phyloP scores from a whole-genome alignment of 2,329 filamentous ascomycete genomes.

The Microdochium trichocladiopsis region DNA sequence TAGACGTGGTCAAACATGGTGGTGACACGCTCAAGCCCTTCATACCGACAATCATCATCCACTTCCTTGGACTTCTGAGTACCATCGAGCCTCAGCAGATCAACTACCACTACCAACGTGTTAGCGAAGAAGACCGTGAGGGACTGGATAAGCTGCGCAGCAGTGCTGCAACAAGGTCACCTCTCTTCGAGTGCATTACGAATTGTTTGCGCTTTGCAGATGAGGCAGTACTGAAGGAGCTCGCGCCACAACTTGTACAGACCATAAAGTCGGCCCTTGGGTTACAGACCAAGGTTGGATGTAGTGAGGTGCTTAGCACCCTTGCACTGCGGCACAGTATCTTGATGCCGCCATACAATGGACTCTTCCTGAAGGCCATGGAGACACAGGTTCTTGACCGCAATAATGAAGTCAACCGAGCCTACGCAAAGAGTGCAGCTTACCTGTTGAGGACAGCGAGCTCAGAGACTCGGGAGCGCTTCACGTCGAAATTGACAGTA shows the following conservation, averaged over 20 bases:
- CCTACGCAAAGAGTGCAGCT: slow-evolving; percentile 79
- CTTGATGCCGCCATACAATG: slow-evolving; percentile 68
- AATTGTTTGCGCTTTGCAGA: slow-evolving; percentile 81
- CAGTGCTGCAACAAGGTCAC: slow-evolving; percentile 74
- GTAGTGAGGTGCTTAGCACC: slow-evolving; percentile 75
- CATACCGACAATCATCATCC: slow-evolving; percentile 73
- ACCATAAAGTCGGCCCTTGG: slow-evolving; percentile 83
- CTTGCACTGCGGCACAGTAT: slow-evolving; percentile 74
- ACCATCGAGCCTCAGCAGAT: slow-evolving; percentile 83
- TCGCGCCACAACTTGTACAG: slow-evolving; percentile 66
- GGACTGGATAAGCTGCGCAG: slow-evolving; percentile 85
- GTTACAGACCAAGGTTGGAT: slow-evolving; percentile 90
- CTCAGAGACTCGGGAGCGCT: slow-evolving; percentile 39
- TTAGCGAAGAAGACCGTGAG: slow-evolving; percentile 78
- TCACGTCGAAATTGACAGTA: slow-evolving; percentile 48
- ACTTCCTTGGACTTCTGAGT: slow-evolving; percentile 74
- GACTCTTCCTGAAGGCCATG: slow-evolving; percentile 68
- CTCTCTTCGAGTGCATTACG: slow-evolving; percentile 88
- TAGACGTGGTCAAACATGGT: slow-evolving; percentile 86
- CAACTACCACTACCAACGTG: slow-evolving; percentile 89
- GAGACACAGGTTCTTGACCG: slow-evolving; percentile 80
- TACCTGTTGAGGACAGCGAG: slow-evolving; percentile 65
- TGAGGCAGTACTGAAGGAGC: slow-evolving; percentile 64
- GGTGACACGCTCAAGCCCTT: slow-evolving; percentile 73
- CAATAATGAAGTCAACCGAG: slow-evolving; percentile 88